Conservation (phyloP, 768 basidiomycete species). For the Neoboletus subvelutipes region DNA sequence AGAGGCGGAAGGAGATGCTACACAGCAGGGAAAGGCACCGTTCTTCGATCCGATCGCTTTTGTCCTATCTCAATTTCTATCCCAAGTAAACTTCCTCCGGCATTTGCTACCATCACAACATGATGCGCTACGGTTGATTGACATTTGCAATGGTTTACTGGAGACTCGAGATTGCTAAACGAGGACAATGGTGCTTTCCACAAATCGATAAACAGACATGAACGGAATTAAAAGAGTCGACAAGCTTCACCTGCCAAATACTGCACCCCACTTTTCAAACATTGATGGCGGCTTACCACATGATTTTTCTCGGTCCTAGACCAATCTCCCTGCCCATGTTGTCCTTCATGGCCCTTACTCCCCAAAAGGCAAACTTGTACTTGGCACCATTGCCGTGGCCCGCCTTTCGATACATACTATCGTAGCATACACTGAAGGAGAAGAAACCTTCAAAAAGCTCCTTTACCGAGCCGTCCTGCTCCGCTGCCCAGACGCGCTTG, state of each 20-base stretch:
- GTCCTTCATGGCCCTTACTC: slow-evolving; percentile 36
- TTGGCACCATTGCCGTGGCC: slow-evolving; percentile 36
- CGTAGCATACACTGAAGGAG: slow-evolving; percentile 36
- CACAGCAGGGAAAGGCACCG: no score
- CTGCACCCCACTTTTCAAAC: background rate
- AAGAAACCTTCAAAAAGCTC: slow-evolving; percentile 43
- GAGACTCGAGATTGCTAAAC: background rate
- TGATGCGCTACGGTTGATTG: background rate
- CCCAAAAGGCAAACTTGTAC: slow-evolving; percentile 37
- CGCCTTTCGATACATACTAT: slow-evolving; percentile 34
- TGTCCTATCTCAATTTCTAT: no score
- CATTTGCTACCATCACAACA: background rate
- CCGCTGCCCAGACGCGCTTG: slow-evolving; percentile 35
- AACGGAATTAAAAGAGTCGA: background rate
- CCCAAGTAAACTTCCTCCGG: no score
- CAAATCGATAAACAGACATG: slow-evolving; percentile 6
- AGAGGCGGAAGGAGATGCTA: no score
- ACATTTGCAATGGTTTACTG: background rate
- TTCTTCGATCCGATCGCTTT: no score
- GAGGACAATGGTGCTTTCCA: background rate
- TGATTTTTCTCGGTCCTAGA: slow-evolving; percentile 26
- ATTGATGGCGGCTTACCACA: background rate
- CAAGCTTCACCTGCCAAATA: background rate
- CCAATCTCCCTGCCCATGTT: slow-evolving; percentile 36
- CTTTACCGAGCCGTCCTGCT: slow-evolving; percentile 16